Conservation (phyloP, 2,329 filamentous ascomycete species). For the Penicillium sp. region DNA sequence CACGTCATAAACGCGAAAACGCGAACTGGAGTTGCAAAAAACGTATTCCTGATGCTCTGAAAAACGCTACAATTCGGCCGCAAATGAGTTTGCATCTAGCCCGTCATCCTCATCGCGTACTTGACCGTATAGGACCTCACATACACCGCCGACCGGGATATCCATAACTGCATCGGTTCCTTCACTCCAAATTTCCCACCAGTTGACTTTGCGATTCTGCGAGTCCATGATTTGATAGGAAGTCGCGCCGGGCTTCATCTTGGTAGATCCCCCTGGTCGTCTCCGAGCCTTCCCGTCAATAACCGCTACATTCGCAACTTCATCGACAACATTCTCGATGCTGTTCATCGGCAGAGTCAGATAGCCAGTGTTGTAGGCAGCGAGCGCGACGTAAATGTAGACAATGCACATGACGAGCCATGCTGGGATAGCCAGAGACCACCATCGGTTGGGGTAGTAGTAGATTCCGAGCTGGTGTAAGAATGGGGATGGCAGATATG, state of each 20-base stretch:
- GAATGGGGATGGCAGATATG: constrained; percentile 85
- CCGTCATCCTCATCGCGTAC: constrained; percentile 38
- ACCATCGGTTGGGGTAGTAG: constrained; percentile 98
- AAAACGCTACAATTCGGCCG: constrained; percentile 7
- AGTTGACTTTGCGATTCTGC: constrained; percentile 54
- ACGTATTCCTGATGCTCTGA: neutral
- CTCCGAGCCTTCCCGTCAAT: constrained; percentile 67
- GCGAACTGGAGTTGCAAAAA: neutral
- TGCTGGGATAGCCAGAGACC: constrained; percentile 85
- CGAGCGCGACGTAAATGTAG: constrained; percentile 91
- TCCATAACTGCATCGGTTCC: constrained; percentile 98
- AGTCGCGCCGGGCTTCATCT: constrained; percentile 39
- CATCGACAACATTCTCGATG: constrained; percentile 87
- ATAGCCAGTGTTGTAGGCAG: constrained; percentile 82
- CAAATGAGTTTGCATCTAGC: neutral
- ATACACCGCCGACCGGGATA: constrained; percentile 88
- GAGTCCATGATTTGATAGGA: constrained; percentile 41
- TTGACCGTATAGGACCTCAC: constrained; percentile 83
- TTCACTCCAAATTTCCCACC: constrained; percentile 80
- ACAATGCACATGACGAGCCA: constrained; percentile 83
- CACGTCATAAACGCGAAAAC: constrained; percentile 5
- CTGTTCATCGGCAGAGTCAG: constrained; percentile 73
- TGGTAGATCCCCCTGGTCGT: constrained; percentile 41
- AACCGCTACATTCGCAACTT: constrained; percentile 76
- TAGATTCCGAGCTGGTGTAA: constrained; percentile 88